A percentile compares a stretch with the other conserved stretches of the same genome.
Conservation (phyloP, 345 rosid genomes). For the Salix udensis region DNA sequence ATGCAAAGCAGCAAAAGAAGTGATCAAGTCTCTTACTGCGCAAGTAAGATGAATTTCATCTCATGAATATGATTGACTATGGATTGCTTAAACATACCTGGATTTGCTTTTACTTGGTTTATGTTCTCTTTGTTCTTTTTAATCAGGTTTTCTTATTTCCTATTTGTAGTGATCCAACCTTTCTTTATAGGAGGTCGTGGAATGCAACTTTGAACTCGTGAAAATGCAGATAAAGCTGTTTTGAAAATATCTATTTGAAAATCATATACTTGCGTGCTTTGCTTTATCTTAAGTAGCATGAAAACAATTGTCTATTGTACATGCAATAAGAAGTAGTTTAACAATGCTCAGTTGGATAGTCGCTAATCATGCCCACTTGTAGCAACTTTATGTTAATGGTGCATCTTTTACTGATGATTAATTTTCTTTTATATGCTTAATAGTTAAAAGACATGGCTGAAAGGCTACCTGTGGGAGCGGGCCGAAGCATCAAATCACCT, state of each 20-base stretch:
- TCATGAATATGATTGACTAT: background rate
- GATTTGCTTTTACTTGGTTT: background rate
- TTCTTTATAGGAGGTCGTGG: background rate
- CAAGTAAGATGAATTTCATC: constrained; percentile 54
- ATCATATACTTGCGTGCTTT: background rate
- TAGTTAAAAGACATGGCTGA: constrained; percentile 93
- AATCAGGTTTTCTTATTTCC: background rate
- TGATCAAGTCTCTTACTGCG: constrained; percentile 92
- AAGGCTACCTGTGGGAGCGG: constrained; percentile 40
- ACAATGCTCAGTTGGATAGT: background rate
- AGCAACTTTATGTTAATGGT: background rate
- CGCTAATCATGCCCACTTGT: background rate
- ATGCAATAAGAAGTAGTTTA: background rate
- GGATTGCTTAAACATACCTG: background rate
- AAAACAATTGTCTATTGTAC: background rate
- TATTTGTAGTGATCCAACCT: background rate
- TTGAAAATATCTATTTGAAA: background rate
- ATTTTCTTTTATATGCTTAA: constrained; percentile 14
- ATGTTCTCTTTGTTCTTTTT: background rate
- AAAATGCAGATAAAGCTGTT: background rate
- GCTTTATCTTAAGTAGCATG: background rate
- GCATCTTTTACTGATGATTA: constrained; percentile 18
- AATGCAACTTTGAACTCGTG: background rate
- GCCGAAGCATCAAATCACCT: constrained; percentile 21
- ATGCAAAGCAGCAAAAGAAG: constrained; percentile 99